Evolutionary conservation across 75 land plant species (phyloP), one percentile per base, ranked within the genome.

Genomic region (Picea glauca): DNA sequence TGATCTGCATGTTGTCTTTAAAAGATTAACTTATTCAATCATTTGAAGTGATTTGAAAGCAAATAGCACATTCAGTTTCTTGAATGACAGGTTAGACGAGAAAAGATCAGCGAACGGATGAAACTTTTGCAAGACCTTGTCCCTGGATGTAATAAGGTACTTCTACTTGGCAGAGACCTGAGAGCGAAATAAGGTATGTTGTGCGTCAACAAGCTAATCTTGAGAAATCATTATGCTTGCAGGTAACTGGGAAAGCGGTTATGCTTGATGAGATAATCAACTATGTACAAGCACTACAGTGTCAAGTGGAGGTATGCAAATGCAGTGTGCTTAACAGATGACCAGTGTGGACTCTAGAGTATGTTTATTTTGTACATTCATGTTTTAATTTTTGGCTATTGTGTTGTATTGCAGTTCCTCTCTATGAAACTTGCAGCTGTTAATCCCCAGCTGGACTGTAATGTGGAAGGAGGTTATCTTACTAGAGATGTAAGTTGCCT

Each of bases 201-300:
- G 56, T 50, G 11, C 56, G 1, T 43, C 38, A 67, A 43, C 35
- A 18, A 64, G 38, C 30, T 9, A 11, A 13, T 30, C 31, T 70
- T 20, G 43, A 14, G 32, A 11, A 35, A 30, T 30, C 1, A 79
- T 46, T 18, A 60, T 20, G 78, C 59, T 35, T 75, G 59, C 84
- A 95, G 96, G 92, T 95, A 3, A 95, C 92, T 79, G 96, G 98
- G 13, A 95, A 95, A 83, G 98, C 98, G 68, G 96, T 95, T 3
- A 93, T 95, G 96, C 95, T 95, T 58, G 98, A 95, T 80, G 98
- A 95, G 76, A 95, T 95, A 64, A 95, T 95, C 33, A 95, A 95
- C 77, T 95, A 95, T 80, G 98, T 95, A 23, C 98, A 95, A 80
- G 91, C 98, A 5, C 75, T 95, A 77, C 98, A 95, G 79, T 85